Evolutionary conservation across 2,329 filamentous ascomycete species (phyloP), one percentile per base, ranked within the genome.

Genomic region (Hypoxylon sp.): DNA sequence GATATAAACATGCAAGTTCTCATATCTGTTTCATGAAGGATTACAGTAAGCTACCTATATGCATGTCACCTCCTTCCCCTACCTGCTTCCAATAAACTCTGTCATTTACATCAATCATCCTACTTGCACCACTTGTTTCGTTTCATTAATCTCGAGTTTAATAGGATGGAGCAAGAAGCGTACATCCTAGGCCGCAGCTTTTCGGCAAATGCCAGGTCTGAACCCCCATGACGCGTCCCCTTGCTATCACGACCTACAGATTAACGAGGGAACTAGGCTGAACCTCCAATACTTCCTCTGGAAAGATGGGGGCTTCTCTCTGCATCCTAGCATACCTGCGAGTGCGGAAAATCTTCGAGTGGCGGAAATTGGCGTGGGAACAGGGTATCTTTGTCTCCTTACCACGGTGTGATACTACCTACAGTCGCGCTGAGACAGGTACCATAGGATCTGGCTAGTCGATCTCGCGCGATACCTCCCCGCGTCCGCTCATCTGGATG

Each of bases 391-490:
- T 31, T 51, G 31, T 47, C 24, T 37, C 39, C 26, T 42, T 31
- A 22, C 26, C 3, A 17, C 44, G 1, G 13, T 42, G n/a, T 44
- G 24, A 31, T 50, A 5, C 39, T 35, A 46, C 54, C n/a, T n/a
- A 57, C 24, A 1, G 42, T 33, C n/a, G 44, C 44, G 22, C 51
- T 58, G 42, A 58, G 17, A 58, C 54, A 24, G 33, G 54, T 24
- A n/a, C 14, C 17, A 29, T n/a, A 66, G 63, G 51, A 66, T 66
- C 46, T 61, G 58, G 63, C 46, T 66, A 13, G 57, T 66, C 29
- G 63, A 66, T 39, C 58, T 66, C 22, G 58, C 63, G 14, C 63
- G 63, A 42, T 39, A 57, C n/a, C 57, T 66, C 8, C 63, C 63
- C 6, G 46, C 52, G 4, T 61, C 63, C 24, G 63, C 63, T 31